Percentiles rank a stretch among this genome's conserved stretches.
Conservation (phyloP, 2,329 filamentous ascomycete species). For the Colletotrichum sp. region DNA sequence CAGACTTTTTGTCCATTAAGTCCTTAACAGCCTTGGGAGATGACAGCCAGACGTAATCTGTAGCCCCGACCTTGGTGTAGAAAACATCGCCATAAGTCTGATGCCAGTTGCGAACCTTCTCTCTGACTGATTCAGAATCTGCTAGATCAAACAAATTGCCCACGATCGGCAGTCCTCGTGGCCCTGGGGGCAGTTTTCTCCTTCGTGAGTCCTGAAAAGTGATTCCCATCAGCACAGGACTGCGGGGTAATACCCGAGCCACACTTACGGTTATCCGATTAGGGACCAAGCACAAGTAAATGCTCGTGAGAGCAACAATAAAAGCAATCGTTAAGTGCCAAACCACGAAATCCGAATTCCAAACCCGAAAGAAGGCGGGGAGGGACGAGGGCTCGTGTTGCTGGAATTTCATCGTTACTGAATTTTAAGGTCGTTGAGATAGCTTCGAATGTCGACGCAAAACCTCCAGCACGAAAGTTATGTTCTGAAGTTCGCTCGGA, state of each 20-base stretch:
- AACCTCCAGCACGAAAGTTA: not conserved
- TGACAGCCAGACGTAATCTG: slow-evolving; percentile 51
- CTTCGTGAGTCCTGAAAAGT: not conserved
- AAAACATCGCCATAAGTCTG: slow-evolving; percentile 51
- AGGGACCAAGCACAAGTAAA: not conserved
- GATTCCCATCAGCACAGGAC: not conserved
- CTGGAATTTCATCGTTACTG: not conserved
- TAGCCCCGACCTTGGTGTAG: slow-evolving; percentile 48
- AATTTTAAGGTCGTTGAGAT: not conserved
- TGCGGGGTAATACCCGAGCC: not conserved
- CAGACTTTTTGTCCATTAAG: not conserved
- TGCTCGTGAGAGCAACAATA: not conserved
- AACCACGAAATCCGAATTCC: not conserved
- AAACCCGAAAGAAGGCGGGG: not conserved
- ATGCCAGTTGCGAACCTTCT: slow-evolving; percentile 33
- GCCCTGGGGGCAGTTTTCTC: not conserved
- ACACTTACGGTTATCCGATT: not conserved
- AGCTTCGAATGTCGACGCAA: not conserved
- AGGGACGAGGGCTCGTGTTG: not conserved
- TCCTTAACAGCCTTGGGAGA: slow-evolving; percentile 43
- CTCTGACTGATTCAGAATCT: not conserved
- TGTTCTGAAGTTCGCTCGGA: not conserved
- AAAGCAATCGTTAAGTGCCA: not conserved
- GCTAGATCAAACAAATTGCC: not conserved
- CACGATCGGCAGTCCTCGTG: not conserved